phyloP scores from a whole-genome alignment of 2,329 filamentous ascomycete genomes.

The Phoma sp. region DNA sequence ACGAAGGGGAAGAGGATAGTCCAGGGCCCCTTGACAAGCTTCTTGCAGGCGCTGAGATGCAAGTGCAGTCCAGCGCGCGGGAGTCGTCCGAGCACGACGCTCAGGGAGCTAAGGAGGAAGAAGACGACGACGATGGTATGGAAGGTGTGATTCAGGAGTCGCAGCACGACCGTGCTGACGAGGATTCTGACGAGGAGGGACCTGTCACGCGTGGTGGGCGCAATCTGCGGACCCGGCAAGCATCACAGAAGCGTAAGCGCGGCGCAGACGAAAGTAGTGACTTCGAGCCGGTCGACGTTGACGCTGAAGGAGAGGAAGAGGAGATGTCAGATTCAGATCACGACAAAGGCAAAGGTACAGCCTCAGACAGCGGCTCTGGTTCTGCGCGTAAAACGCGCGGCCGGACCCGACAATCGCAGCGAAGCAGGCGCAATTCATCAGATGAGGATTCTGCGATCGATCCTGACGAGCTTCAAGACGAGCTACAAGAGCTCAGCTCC shows the following conservation, averaged over 20 bases:
- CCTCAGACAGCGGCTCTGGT: conserved; percentile 46
- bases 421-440: conserved; percentile 55
- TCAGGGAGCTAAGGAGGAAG: conserved; percentile 39
- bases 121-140: conserved; percentile 38
- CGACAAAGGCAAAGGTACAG: conserved; percentile 49
- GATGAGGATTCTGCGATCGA: conserved; percentile 57
- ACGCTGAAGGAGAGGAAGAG: conserved; percentile 60
- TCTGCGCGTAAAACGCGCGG: conserved; percentile 58
- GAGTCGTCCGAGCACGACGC: conserved; percentile 40
- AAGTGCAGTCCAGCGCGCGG: conserved; percentile 44
- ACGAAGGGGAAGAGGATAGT: conserved; percentile 35
- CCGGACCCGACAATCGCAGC: conserved; percentile 50
- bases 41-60: conserved; percentile 44
- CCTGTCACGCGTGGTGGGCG: conserved; percentile 57
- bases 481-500: conserved; percentile 64
- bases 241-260: conserved; percentile 42
- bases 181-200: conserved; percentile 62
- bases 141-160: conserved; percentile 52
- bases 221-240: conserved; percentile 39
- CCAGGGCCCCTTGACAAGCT: conserved; percentile 41
- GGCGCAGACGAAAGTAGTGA: conserved; percentile 65
- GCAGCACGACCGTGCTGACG: conserved; percentile 45
- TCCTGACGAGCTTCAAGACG: conserved; percentile 57
- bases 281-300: conserved; percentile 66
- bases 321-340: conserved; percentile 61